Conservation (phyloP, 2,329 filamentous ascomycete species). For the Phialophora verrucosa region DNA sequence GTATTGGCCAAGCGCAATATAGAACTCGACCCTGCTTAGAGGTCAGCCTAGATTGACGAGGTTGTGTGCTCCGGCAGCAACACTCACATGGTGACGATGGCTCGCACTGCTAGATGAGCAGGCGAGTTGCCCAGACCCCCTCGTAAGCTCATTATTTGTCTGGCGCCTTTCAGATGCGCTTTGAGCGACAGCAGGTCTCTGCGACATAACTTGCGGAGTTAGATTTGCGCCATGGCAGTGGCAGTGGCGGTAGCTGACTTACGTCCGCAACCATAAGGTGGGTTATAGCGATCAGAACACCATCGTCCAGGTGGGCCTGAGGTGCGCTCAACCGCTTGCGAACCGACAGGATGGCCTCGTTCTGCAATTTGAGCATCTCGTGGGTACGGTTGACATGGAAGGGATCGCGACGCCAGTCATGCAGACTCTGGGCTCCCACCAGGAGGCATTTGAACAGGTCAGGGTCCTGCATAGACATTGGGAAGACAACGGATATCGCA, state of each 20-base stretch:
- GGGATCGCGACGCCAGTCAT: conserved; percentile 32
- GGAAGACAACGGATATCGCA: conserved; percentile 29
- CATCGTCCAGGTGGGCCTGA: conserved; percentile 28
- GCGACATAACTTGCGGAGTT: conserved; percentile 21
- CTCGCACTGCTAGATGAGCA: conserved; percentile 26
- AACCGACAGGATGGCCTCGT: conserved; percentile 27
- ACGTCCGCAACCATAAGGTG: conserved; percentile 34
- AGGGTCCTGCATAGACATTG: conserved; percentile 31
- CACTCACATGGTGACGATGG: conserved; percentile 28
- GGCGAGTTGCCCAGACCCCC: conserved; percentile 26
- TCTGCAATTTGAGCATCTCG: conserved; percentile 24
- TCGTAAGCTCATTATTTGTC: conserved; percentile 29
- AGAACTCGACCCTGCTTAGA: conserved; percentile 27
- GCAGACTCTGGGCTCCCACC: conserved; percentile 30
- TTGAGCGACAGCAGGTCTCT: conserved; percentile 27
- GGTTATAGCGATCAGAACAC: conserved; percentile 27
- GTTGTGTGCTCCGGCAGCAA: neutral
- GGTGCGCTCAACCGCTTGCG: conserved; percentile 28
- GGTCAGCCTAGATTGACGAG: conserved; percentile 2
- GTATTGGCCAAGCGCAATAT: conserved; percentile 31
- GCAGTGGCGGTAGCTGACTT: conserved; percentile 7
- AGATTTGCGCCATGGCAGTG: neutral
- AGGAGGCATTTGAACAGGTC: conserved; percentile 29
- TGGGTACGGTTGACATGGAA: conserved; percentile 19
- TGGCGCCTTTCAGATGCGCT: conserved; percentile 25